phyloP scores from a whole-genome alignment of 1,284 basidiomycete genomes.

The Pseudozyma tsukubaensis region DNA sequence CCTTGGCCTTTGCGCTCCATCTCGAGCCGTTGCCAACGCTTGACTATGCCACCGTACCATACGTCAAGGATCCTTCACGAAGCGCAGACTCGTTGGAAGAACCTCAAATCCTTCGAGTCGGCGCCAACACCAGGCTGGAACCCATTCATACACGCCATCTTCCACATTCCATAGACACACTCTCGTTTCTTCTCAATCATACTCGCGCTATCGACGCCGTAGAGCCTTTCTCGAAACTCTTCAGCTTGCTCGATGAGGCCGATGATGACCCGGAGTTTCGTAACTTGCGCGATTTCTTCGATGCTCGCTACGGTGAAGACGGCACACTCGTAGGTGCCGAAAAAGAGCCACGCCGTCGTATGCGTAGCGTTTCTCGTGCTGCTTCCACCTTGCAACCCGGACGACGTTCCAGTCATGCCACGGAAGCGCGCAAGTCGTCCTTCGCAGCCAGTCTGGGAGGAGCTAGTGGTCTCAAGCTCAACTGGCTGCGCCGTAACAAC shows the following conservation, averaged over 20 bases:
- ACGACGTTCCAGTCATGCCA: slow-evolving; percentile 26
- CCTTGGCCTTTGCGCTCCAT: slow-evolving; percentile 61
- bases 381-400: slow-evolving; percentile 30
- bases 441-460: slow-evolving; percentile 48
- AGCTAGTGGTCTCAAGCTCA: slow-evolving; percentile 36
- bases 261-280: slow-evolving; percentile 61
- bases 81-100: slow-evolving; percentile 35
- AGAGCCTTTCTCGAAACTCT: slow-evolving; percentile 49
- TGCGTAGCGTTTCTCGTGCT: slow-evolving; percentile 43
- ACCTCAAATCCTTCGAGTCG: slow-evolving; percentile 36
- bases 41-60: slow-evolving; percentile 46
- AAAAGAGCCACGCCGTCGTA: slow-evolving; percentile 32
- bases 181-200: slow-evolving; percentile 50
- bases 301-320: slow-evolving; percentile 47
- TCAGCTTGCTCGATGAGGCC: slow-evolving; percentile 56
- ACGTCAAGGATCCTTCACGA: slow-evolving; percentile 12
- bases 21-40: slow-evolving; percentile 60
- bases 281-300: slow-evolving; percentile 61
- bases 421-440: slow-evolving; percentile 39
- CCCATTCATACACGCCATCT: slow-evolving; percentile 42
- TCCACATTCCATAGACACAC: slow-evolving; percentile 46
- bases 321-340: slow-evolving; percentile 31
- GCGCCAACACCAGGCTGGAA: slow-evolving; percentile 49
- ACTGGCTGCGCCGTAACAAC: slow-evolving; percentile 44
- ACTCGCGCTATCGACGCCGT: slow-evolving; percentile 48